Conservation (phyloP, 2,329 filamentous ascomycete species). For the Setomelanomma holmii region DNA sequence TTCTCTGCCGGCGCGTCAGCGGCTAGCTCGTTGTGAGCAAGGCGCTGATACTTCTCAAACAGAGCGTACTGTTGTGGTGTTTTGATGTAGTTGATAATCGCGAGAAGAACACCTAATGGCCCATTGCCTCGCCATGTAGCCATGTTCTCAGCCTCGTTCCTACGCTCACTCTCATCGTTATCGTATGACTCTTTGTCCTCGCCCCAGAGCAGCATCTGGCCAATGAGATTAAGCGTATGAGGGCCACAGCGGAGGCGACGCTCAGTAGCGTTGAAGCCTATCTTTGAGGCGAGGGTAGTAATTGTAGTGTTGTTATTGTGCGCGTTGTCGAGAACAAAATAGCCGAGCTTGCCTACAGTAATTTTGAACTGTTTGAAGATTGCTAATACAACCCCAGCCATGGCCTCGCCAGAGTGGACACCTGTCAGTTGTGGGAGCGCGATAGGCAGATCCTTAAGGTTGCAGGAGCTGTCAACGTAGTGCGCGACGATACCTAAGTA, state of each 20-base stretch:
- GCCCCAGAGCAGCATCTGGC: background rate
- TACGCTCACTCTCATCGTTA: background rate
- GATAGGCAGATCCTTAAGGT: too few relatives aligned
- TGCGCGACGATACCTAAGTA: background rate
- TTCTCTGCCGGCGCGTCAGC: background rate
- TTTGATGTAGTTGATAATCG: conserved; percentile 6
- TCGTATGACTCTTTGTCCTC: background rate
- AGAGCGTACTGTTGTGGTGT: too few relatives aligned
- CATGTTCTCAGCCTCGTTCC: background rate
- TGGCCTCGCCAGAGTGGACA: conserved; percentile 3
- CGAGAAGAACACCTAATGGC: background rate
- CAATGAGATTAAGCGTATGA: too few relatives aligned
- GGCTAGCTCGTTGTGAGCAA: background rate
- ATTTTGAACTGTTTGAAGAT: background rate
- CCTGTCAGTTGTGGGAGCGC: too few relatives aligned
- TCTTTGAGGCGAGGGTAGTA: background rate
- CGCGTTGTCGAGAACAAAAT: too few relatives aligned
- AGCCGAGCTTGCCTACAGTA: background rate
- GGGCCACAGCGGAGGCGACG: background rate
- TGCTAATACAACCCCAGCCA: conserved; percentile 4
- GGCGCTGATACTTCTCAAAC: background rate
- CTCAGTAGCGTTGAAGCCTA: conserved; percentile 4
- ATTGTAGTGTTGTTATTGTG: too few relatives aligned
- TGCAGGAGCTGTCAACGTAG: background rate
- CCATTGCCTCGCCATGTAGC: background rate